phyloP scores from a whole-genome alignment of 352 stramenopile species.

The Globisporangium megalacanthum region DNA sequence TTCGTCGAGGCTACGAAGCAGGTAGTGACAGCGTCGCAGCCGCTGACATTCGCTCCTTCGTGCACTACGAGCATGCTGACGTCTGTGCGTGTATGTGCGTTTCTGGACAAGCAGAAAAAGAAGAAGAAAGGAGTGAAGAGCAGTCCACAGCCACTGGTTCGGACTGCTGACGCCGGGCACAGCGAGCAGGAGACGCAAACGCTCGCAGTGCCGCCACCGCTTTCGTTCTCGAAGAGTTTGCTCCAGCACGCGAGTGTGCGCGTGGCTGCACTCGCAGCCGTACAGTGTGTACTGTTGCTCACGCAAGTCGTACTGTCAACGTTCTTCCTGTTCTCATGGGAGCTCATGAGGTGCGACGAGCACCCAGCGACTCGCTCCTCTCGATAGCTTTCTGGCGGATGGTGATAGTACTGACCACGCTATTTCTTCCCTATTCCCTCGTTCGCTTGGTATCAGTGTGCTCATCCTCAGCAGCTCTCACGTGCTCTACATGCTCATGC shows the following conservation, averaged over 20 bases:
- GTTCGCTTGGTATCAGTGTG: conserved; percentile 19
- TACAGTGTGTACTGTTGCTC: conserved; percentile 28
- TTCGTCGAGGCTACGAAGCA: neutral
- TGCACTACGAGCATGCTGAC: too few species aligned
- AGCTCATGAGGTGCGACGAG: conserved; percentile 30
- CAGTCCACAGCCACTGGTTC: neutral
- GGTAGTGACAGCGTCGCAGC: neutral
- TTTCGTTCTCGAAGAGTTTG: conserved; percentile 1
- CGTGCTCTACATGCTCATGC: conserved; percentile 35
- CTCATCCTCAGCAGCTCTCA: conserved; percentile 42
- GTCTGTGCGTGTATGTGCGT: too few species aligned
- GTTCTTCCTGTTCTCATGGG: conserved; percentile 29
- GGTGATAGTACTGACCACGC: neutral
- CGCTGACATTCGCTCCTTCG: neutral
- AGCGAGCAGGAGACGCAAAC: neutral
- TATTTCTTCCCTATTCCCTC: neutral
- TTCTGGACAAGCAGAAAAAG: neutral
- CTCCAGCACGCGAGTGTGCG: conserved; percentile 18
- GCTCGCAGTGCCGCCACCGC: neutral
- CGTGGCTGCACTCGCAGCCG: conserved; percentile 21
- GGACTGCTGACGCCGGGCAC: neutral
- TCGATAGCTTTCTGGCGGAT: too few species aligned
- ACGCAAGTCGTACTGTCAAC: conserved; percentile 19
- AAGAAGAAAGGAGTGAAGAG: conserved; percentile 4
- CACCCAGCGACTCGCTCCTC: too few species aligned